phyloP scores from a whole-genome alignment of 75 land plant species.

The Pinus albicaulis region DNA sequence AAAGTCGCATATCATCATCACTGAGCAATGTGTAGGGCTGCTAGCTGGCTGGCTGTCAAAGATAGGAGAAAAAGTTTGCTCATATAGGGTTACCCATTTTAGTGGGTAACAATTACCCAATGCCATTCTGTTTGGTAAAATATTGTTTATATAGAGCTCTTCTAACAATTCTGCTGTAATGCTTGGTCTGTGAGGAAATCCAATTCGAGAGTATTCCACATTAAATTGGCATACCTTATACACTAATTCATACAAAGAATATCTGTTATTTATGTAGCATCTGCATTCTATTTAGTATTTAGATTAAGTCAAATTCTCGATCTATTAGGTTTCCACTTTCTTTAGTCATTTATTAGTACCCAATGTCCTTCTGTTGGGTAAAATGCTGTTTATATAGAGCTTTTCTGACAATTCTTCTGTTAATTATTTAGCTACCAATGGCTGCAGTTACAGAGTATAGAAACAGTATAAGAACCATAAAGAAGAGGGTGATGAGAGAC shows the following conservation, averaged over 20 bases:
- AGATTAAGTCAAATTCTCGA: background rate
- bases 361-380: background rate
- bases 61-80: too few relatives aligned
- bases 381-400: background rate
- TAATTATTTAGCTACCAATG: background rate
- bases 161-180: background rate
- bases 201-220: background rate
- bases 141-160: background rate
- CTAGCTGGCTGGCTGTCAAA: too few relatives aligned
- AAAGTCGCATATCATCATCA: too few relatives aligned
- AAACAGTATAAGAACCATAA: background rate
- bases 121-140: background rate
- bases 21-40: too few relatives aligned
- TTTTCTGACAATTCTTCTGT: background rate
- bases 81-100: too few relatives aligned
- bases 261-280: background rate
- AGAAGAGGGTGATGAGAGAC: constrained; percentile 14
- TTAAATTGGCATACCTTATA: background rate
- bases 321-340: background rate
- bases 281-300: background rate
- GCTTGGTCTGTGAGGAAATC: background rate
- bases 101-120: background rate
- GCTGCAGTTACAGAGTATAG: background rate
- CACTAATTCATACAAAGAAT: background rate
- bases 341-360: background rate